Base-by-base conservation (phyloP, 2,329 filamentous ascomycete genomes). In the Fusarium pseudoanthophilum region DNA sequence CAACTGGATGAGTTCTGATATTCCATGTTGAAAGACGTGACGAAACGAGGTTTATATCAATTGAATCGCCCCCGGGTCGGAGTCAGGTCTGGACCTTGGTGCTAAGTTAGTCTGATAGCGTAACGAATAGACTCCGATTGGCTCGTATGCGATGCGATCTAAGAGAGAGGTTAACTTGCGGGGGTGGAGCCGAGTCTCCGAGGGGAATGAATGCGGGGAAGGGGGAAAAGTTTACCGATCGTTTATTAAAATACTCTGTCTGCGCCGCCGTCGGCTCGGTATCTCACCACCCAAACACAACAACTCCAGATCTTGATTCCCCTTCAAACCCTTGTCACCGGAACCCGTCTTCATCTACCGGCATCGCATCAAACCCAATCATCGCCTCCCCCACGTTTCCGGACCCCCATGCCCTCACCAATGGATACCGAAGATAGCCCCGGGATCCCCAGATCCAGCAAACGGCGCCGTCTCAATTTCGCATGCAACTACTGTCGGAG, bases 121-220 rank as follows among this genome's bases (percentile, higher is more conserved):
- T 26, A 67, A 67, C 42, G 21, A 15, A 40, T 4, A 9, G 62
- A 67, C 21, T 67, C 64, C 64, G 64, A 67, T 67, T 67, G 64
- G 64, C 20, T 7, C 1, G 5, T 7, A 2, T 1, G 4, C 45
- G 14, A 52, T 36, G 24, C 14, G 11, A 13, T 26, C 42, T 28
- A 32, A n/a, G 20, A 10, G 18, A 14, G 13, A n/a, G n/a, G 14
- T 26, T 11, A 20, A 14, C 8, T 46, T 53, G 64, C 63, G 62
- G 62, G 62, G 62, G 64, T 67, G 64, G 64, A 67, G 64, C 64
- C 62, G 64, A 67, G 7, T 36, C 14, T 60, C 64, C 63, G 63
- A 67, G n/a, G 51, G 10, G 15, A 18, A 24, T 18, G 34, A 36
- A 61, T 30, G 64, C 64, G 64, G 64, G 62, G 64, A 67, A 60